phyloP scores from a whole-genome alignment of 257 asterid species.

The Fraxinus excelsior region DNA sequence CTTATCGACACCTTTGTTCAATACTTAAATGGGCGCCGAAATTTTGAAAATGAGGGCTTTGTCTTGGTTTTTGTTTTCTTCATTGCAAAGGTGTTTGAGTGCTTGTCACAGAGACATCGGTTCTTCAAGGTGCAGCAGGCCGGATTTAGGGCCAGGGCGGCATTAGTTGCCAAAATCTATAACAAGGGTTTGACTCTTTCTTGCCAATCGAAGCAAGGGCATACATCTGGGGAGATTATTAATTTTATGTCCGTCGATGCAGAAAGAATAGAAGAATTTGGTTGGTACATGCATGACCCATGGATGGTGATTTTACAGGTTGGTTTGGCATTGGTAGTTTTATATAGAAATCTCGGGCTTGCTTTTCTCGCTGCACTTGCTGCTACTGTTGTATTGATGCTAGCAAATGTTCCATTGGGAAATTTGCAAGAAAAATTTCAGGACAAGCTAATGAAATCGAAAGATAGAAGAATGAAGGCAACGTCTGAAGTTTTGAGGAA shows the following conservation, averaged over 20 bases:
- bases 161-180: slow-evolving; percentile 72
- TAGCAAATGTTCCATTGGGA: slow-evolving; percentile 72
- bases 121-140: slow-evolving; percentile 72
- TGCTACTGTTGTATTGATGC: slow-evolving; percentile 71
- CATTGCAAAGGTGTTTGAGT: slow-evolving; percentile 68
- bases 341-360: slow-evolving; percentile 74
- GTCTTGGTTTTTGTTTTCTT: slow-evolving; percentile 57
- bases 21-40: slow-evolving; percentile 57
- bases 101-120: slow-evolving; percentile 74
- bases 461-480: slow-evolving; percentile 86
- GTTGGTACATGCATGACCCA: slow-evolving; percentile 86
- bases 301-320: slow-evolving; percentile 79
- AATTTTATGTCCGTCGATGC: slow-evolving; percentile 90
- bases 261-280: slow-evolving; percentile 73
- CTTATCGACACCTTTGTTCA: slow-evolving; percentile 81
- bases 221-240: slow-evolving; percentile 78
- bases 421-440: slow-evolving; percentile 67
- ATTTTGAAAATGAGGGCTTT: slow-evolving; percentile 55
- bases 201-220: slow-evolving; percentile 70
- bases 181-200: slow-evolving; percentile 75
- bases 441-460: slow-evolving; percentile 70
- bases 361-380: slow-evolving; percentile 64
- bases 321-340: slow-evolving; percentile 55
- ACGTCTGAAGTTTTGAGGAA: slow-evolving; percentile 88
- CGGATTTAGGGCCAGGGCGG: slow-evolving; percentile 79